A percentile compares a stretch with the other conserved stretches of the same genome.
Evolutionary conservation across 2,329 filamentous ascomycete species (phyloP).

Genomic region (Fusarium lyarnte): DNA sequence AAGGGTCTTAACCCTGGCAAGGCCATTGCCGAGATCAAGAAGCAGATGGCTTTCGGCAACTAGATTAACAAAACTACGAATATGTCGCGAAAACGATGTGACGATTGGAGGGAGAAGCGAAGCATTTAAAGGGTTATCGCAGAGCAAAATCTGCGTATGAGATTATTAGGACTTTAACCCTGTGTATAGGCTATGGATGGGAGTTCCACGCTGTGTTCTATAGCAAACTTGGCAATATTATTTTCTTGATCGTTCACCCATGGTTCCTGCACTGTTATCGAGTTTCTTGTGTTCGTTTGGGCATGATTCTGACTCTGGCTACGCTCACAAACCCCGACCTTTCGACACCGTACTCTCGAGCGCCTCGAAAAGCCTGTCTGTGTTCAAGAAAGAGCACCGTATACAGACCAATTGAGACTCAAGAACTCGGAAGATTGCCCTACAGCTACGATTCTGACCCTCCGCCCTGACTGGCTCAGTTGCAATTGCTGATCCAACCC

Average conservation of each 20-base stretch:
- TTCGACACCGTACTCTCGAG: neutral
- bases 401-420: neutral
- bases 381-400: neutral
- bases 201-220: constrained; percentile 43
- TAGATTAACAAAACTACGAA: constrained; percentile 31
- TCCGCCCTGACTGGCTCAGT: neutral
- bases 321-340: no score
- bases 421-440: neutral
- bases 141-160: constrained; percentile 35
- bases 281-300: neutral
- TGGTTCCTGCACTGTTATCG: neutral
- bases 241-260: constrained; percentile 39
- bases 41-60: constrained; percentile 78
- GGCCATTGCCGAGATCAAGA: constrained; percentile 98
- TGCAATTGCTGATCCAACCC: neutral
- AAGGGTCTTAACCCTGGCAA: constrained; percentile 97
- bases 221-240: constrained; percentile 41
- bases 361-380: neutral
- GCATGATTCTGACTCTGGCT: neutral
- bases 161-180: constrained; percentile 42
- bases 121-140: constrained; percentile 35
- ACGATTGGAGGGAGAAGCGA: constrained; percentile 27
- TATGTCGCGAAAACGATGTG: constrained; percentile 21
- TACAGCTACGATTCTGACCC: neutral
- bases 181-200: constrained; percentile 44